Conservation (phyloP, 2,329 filamentous ascomycete species). For the Penicillium sp. region DNA sequence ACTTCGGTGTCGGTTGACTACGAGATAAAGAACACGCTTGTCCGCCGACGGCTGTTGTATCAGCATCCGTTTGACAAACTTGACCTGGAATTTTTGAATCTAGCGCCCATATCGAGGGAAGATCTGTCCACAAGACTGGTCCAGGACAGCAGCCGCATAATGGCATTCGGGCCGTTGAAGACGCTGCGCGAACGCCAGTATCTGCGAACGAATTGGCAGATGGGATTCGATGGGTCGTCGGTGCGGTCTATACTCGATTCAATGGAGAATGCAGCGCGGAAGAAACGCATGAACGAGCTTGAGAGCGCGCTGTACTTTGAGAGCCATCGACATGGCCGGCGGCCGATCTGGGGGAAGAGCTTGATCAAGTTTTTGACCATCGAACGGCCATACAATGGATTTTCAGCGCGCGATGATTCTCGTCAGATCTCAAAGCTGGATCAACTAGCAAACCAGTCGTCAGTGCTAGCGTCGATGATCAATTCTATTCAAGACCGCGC, state of each 20-base stretch:
- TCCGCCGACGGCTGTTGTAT: constrained; percentile 64
- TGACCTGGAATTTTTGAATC: constrained; percentile 72
- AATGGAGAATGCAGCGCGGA: constrained; percentile 67
- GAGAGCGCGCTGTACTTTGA: constrained; percentile 79
- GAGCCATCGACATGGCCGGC: constrained; percentile 71
- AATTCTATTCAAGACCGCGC: constrained; percentile 71
- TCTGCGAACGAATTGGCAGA: constrained; percentile 50
- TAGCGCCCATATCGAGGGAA: constrained; percentile 70
- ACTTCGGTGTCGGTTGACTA: constrained; percentile 73
- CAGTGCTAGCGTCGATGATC: constrained; percentile 55
- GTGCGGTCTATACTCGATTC: constrained; percentile 67
- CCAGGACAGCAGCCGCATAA: constrained; percentile 60
- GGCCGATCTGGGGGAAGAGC: constrained; percentile 75
- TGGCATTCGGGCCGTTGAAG: constrained; percentile 65
- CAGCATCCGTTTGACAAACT: constrained; percentile 61
- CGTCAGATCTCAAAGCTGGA: constrained; percentile 61
- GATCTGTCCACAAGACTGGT: constrained; percentile 52
- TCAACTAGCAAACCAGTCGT: constrained; percentile 71
- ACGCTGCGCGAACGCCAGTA: constrained; percentile 70
- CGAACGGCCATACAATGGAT: constrained; percentile 56
- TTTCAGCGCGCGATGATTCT: constrained; percentile 55
- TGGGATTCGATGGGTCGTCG: constrained; percentile 61
- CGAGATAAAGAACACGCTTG: constrained; percentile 64
- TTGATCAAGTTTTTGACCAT: constrained; percentile 73
- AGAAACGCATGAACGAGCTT: constrained; percentile 70